Conservation (phyloP, 345 rosid genomes). For the Brassica napus region DNA sequence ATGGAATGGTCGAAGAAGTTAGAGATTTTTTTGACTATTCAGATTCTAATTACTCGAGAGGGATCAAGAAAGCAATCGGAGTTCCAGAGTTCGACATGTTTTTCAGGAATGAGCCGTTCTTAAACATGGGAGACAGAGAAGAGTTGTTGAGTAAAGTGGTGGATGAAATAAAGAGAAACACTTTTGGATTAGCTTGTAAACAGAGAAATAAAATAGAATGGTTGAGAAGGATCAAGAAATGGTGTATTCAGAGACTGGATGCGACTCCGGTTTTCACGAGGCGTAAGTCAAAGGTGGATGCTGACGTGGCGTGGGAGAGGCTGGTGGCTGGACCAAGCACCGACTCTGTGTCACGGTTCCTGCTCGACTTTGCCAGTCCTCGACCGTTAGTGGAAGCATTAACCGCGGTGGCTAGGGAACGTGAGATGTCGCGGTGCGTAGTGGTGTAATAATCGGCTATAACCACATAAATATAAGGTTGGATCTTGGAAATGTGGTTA, state of each 20-base stretch:
- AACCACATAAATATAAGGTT: neutral
- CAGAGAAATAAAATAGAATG: conserved; percentile 65
- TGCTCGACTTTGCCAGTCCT: conserved; percentile 37
- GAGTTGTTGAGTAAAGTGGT: conserved; percentile 51
- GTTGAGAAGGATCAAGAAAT: conserved; percentile 49
- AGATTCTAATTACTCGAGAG: conserved; percentile 46
- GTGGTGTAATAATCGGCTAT: conserved; percentile 36
- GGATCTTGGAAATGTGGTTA: conserved; percentile 14
- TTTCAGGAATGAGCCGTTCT: conserved; percentile 47
- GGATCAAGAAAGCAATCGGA: conserved; percentile 68
- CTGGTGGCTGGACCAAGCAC: conserved; percentile 57
- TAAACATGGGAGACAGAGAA: conserved; percentile 28
- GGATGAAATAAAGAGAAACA: conserved; percentile 53
- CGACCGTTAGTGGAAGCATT: conserved; percentile 2
- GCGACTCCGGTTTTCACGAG: conserved; percentile 60
- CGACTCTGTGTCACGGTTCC: conserved; percentile 44
- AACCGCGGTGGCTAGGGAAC: conserved; percentile 20
- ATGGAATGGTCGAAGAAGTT: conserved; percentile 70
- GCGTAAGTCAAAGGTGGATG: conserved; percentile 44
- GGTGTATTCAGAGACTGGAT: conserved; percentile 64
- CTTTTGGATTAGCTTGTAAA: conserved; percentile 50
- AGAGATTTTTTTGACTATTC: conserved; percentile 51
- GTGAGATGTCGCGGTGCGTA: conserved; percentile 41
- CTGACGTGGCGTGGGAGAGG: conserved; percentile 57
- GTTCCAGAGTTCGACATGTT: conserved; percentile 63